A percentile compares a stretch with the other conserved stretches of the same genome.
Evolutionary conservation across 768 basidiomycete genomes (phyloP).

Genomic region (Leccinum broughii): DNA sequence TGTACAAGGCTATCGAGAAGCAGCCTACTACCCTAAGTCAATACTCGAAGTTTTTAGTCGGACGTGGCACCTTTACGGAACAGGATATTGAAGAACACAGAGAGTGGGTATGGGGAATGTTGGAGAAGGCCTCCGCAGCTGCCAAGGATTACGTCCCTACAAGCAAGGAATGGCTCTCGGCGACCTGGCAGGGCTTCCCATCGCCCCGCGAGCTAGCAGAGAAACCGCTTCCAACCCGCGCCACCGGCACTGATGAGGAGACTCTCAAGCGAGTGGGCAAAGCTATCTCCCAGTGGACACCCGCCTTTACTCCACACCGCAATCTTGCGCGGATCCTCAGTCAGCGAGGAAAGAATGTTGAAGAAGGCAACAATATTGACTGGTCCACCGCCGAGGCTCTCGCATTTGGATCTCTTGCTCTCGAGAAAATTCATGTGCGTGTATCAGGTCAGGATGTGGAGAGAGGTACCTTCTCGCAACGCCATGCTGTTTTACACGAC

Average conservation of each 20-base stretch:
- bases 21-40: slow-evolving; percentile 90
- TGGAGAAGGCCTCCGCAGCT: slow-evolving; percentile 93
- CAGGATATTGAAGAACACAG: slow-evolving; percentile 98
- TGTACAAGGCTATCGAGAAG: slow-evolving; percentile 96
- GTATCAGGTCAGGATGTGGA: slow-evolving; percentile 98
- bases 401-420: slow-evolving; percentile 89
- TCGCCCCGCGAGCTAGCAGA: slow-evolving; percentile 95
- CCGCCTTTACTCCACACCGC: slow-evolving; percentile 83
- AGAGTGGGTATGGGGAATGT: slow-evolving; percentile 99
- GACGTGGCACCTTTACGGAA: slow-evolving; percentile 91
- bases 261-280: slow-evolving; percentile 83
- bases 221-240: slow-evolving; percentile 83
- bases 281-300: slow-evolving; percentile 82
- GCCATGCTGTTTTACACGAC: slow-evolving; percentile 96
- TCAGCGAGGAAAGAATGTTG: slow-evolving; percentile 85
- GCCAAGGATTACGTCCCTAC: slow-evolving; percentile 96
- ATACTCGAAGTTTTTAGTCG: slow-evolving; percentile 89
- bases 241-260: slow-evolving; percentile 78
- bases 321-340: slow-evolving; percentile 92
- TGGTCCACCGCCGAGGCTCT: slow-evolving; percentile 99
- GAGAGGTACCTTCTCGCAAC: slow-evolving; percentile 97
- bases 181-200: slow-evolving; percentile 98
- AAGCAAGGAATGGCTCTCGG: slow-evolving; percentile 95
- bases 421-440: slow-evolving; percentile 93
- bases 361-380: slow-evolving; percentile 91